Evolutionary conservation across 768 basidiomycete genomes (phyloP).

Genomic region (Leccinum fibrillosum): DNA sequence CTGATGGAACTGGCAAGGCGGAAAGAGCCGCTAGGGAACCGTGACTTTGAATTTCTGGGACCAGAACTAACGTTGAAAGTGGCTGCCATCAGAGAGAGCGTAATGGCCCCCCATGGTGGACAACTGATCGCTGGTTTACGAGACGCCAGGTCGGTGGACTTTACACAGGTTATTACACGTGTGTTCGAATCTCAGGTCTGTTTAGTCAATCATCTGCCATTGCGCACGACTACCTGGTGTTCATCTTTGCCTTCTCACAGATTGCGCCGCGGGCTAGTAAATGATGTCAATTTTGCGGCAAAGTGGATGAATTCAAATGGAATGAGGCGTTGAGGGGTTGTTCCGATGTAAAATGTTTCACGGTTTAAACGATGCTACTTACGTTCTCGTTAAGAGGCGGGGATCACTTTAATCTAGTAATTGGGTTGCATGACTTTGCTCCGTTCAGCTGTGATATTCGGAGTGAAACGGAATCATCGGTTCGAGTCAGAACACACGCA

Average conservation of each 20-base stretch:
- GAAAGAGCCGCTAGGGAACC: constrained; percentile 14
- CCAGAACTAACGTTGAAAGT: constrained; percentile 17
- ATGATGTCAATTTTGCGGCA: not conserved
- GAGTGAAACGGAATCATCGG: not conserved
- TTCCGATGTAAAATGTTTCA: not conserved
- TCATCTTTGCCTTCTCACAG: not conserved
- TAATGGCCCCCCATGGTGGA: not conserved
- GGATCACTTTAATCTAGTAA: constrained; percentile 1
- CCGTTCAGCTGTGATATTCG: not conserved
- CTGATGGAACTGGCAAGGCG: constrained; percentile 20
- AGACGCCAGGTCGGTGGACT: constrained; percentile 7
- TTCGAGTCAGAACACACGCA: constrained; percentile 9
- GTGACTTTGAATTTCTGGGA: constrained; percentile 15
- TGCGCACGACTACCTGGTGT: not conserved
- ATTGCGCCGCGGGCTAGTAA: not conserved
- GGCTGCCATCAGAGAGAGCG: constrained; percentile 22
- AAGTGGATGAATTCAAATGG: not conserved
- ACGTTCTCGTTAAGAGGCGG: not conserved
- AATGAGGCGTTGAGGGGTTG: not conserved
- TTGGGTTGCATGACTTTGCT: not conserved
- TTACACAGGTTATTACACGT: constrained; percentile 10
- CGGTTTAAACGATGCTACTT: not conserved
- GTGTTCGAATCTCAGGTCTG: constrained; percentile 6
- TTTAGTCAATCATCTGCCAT: not conserved
- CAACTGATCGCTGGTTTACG: not conserved